A percentile compares a stretch with the other conserved stretches of the same genome.
Evolutionary conservation across 495 filamentous ascomycete species (phyloP).

Genomic region (Staphylotrichum longicolle): DNA sequence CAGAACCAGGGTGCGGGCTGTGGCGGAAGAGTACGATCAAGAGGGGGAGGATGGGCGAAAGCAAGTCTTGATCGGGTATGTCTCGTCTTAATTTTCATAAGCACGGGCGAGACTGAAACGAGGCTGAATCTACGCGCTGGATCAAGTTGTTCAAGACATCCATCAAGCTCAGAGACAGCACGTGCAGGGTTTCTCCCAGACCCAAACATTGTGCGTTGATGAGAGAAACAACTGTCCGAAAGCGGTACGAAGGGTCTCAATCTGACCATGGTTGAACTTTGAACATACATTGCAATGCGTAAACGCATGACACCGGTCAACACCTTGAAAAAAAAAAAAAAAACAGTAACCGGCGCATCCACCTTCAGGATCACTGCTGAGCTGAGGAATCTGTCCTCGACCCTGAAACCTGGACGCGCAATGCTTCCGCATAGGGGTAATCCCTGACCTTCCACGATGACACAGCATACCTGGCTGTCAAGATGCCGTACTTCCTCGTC

Average conservation of each 20-base stretch:
- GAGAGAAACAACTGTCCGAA: background rate
- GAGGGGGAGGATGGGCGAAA: no score
- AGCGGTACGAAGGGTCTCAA: background rate
- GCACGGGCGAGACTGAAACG: background rate
- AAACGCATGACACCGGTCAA: background rate
- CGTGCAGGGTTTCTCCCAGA: conserved; percentile 25
- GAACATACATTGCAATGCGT: background rate
- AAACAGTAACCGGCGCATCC: background rate
- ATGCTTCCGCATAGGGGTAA: background rate
- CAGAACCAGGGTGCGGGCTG: no score
- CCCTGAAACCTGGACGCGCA: background rate
- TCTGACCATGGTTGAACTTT: background rate
- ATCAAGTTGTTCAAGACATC: conserved; percentile 20
- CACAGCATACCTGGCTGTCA: conserved; percentile 31
- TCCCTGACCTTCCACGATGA: conserved; percentile 10
- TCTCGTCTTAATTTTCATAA: conserved; percentile 28
- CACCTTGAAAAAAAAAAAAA: no score
- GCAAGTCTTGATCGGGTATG: background rate
- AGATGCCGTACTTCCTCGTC: conserved; percentile 30
- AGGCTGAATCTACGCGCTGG: conserved; percentile 2
- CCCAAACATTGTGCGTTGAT: conserved; percentile 24
- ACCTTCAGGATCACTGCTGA: background rate
- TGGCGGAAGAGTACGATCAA: no score
- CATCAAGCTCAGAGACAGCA: conserved; percentile 28
- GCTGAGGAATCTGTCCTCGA: background rate